Evolutionary conservation across 352 stramenopile genomes (phyloP).

Genomic region (Phytopythium cucurbitacearum): DNA sequence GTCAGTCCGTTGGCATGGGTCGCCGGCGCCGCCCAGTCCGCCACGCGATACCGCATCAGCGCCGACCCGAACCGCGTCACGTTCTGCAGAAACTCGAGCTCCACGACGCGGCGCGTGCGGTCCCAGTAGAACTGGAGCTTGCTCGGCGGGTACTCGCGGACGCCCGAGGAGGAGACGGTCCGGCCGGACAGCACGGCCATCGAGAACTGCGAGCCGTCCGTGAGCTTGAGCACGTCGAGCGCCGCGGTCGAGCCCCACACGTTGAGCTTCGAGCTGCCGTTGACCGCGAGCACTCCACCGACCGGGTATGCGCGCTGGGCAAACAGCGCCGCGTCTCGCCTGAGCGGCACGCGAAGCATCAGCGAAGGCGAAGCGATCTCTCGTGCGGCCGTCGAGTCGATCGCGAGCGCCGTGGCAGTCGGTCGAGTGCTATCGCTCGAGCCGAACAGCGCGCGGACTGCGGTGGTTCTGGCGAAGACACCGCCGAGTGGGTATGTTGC

Average conservation of each 20-base stretch:
- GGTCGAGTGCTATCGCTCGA: slow-evolving; percentile 2
- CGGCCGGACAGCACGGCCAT: slow-evolving; percentile 28
- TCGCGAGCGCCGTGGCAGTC: neutral
- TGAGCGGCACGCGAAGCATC: slow-evolving; percentile 20
- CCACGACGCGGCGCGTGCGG: slow-evolving; percentile 32
- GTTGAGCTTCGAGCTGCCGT: slow-evolving; percentile 22
- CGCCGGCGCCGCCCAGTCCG: slow-evolving; percentile 31
- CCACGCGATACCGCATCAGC: slow-evolving; percentile 40
- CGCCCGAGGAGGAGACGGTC: slow-evolving; percentile 9
- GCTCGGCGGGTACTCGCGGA: slow-evolving; percentile 25
- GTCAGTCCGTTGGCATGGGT: slow-evolving; percentile 29
- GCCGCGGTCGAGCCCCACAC: slow-evolving; percentile 23
- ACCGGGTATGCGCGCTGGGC: slow-evolving; percentile 25
- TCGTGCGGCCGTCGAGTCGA: neutral
- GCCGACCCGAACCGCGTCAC: slow-evolving; percentile 45
- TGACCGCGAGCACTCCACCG: slow-evolving; percentile 35
- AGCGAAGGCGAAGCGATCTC: neutral
- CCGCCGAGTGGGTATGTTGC: slow-evolving; percentile 16
- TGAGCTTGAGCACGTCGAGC: slow-evolving; percentile 22
- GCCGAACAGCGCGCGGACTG: slow-evolving; percentile 20
- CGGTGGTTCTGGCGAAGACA: slow-evolving; percentile 16
- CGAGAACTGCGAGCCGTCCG: slow-evolving; percentile 58
- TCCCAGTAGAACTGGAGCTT: slow-evolving; percentile 57
- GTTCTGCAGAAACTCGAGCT: slow-evolving; percentile 35
- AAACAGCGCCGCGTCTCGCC: slow-evolving; percentile 21